A percentile compares a stretch with the other conserved stretches of the same genome.
Evolutionary conservation across 139 green algal species (phyloP).

Genomic region (Chlamydomonas schloesseri): DNA sequence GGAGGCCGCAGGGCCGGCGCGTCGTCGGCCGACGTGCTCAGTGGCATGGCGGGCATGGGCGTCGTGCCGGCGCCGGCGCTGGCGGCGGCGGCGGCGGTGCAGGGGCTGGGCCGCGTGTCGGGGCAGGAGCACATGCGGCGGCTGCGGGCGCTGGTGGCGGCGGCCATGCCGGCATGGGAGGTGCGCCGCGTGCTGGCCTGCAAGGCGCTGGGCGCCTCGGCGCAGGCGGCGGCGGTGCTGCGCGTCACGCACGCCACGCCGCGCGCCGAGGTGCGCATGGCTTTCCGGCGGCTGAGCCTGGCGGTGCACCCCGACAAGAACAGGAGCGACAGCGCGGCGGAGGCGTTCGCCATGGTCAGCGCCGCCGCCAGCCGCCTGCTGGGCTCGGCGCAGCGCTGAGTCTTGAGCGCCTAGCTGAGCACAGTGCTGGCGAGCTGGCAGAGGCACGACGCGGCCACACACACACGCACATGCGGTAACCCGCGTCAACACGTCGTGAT

Average conservation of each 20-base stretch:
- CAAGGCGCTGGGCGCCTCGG: background rate
- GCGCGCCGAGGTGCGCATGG: background rate
- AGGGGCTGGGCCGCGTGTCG: background rate
- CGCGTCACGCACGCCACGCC: background rate
- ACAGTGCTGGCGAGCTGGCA: too few relatives aligned
- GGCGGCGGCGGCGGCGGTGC: background rate
- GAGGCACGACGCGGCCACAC: too few relatives aligned
- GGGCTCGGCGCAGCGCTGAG: background rate
- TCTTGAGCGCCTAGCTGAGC: too few relatives aligned
- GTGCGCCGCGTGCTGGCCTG: conserved; percentile 33
- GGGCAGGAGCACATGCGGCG: conserved; percentile 16
- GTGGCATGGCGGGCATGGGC: too few relatives aligned
- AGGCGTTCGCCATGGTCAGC: conserved; percentile 27
- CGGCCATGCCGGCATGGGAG: conserved; percentile 28
- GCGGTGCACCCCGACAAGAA: conserved; percentile 47
- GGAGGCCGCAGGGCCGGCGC: too few relatives aligned
- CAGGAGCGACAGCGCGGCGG: background rate
- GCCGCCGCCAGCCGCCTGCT: conserved; percentile 5
- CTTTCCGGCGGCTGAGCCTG: conserved; percentile 28
- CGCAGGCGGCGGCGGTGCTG: conserved; percentile 28
- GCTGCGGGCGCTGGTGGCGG: conserved; percentile 1
- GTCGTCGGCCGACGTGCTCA: too few relatives aligned
- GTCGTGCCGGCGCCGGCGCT: background rate
- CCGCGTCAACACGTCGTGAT: too few relatives aligned
- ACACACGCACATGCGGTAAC: too few relatives aligned